A percentile compares a stretch with the other conserved stretches of the same genome.
Evolutionary conservation across 805 yeast species (phyloP).

Genomic region (Barnettozyma siamensis): DNA sequence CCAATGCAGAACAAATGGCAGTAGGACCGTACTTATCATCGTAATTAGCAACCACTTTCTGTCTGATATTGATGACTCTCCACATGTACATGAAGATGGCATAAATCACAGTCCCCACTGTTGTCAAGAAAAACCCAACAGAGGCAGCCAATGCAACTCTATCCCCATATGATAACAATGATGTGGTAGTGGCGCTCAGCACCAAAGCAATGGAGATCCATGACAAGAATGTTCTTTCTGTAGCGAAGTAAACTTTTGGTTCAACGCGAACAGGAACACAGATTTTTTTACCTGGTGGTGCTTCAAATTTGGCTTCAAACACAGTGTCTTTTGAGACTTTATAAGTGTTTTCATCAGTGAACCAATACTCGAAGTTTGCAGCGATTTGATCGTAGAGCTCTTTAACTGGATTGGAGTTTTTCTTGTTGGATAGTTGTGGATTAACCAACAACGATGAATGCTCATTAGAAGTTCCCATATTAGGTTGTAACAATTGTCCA

Average conservation of each 20-base stretch:
- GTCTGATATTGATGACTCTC: conserved; percentile 79
- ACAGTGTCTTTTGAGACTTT: conserved; percentile 62
- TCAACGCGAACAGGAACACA: conserved; percentile 94
- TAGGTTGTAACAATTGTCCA: conserved; percentile 9
- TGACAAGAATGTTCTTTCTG: conserved; percentile 88
- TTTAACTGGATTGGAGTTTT: conserved; percentile 8
- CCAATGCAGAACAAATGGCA: conserved; percentile 68
- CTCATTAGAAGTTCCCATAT: conserved; percentile 17
- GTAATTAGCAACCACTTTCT: conserved; percentile 75
- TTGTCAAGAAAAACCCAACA: conserved; percentile 77
- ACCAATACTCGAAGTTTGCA: conserved; percentile 36
- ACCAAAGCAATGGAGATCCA: conserved; percentile 92
- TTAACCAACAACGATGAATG: conserved; percentile 27
- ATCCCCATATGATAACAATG: conserved; percentile 81
- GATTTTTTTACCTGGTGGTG: conserved; percentile 86
- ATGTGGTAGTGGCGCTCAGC: conserved; percentile 82
- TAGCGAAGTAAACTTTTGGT: conserved; percentile 98
- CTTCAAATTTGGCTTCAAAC: conserved; percentile 50
- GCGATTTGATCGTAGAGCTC: conserved; percentile 20
- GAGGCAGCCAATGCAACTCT: conserved; percentile 72
- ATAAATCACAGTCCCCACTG: conserved; percentile 67
- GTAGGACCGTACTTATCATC: conserved; percentile 88
- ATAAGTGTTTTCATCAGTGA: conserved; percentile 43
- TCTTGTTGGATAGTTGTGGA: conserved; percentile 1
- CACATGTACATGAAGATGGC: conserved; percentile 69